phyloP scores from a whole-genome alignment of 192 early-diverging fungal species.

The Entrophospora sp. region DNA sequence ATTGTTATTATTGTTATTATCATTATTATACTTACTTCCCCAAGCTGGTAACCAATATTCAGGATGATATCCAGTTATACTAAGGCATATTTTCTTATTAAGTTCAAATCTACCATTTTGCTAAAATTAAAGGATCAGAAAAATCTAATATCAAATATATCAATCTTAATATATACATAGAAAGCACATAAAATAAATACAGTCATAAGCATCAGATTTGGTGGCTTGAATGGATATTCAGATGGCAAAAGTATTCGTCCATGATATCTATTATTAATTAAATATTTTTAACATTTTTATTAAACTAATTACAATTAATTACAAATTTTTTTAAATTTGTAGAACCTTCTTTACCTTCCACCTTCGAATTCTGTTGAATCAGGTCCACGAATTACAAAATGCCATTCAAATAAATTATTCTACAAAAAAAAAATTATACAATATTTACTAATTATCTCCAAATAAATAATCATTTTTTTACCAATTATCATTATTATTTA shows the following conservation, averaged over 20 bases:
- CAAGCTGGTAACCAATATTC: constrained; percentile 96
- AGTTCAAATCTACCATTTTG: constrained; percentile 85
- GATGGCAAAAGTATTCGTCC: constrained; percentile 86
- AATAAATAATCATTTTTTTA: not conserved
- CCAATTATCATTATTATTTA: constrained; percentile 17
- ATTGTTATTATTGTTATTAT: too few species aligned
- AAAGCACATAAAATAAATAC: constrained; percentile 25
- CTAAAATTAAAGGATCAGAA: constrained; percentile 19
- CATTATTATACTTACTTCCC: constrained; percentile 53
- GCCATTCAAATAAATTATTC: constrained; percentile 95
- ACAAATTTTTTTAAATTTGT: too few species aligned
- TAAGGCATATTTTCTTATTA: constrained; percentile 90
- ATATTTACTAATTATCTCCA: too few species aligned
- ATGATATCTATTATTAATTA: constrained; percentile 56
- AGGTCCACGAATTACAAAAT: constrained; percentile 90
- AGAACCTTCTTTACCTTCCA: too few species aligned
- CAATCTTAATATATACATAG: too few species aligned
- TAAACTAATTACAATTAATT: too few species aligned
- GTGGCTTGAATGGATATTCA: constrained; percentile 93
- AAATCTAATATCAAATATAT: too few species aligned
- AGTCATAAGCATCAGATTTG: constrained; percentile 68
- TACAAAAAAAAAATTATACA: constrained; percentile 31
- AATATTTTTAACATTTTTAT: too few species aligned
- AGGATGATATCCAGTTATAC: constrained; percentile 89
- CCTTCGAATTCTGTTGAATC: constrained; percentile 76